Conservation (phyloP, 1,284 basidiomycete genomes). For the Hortiboletus rubellus region DNA sequence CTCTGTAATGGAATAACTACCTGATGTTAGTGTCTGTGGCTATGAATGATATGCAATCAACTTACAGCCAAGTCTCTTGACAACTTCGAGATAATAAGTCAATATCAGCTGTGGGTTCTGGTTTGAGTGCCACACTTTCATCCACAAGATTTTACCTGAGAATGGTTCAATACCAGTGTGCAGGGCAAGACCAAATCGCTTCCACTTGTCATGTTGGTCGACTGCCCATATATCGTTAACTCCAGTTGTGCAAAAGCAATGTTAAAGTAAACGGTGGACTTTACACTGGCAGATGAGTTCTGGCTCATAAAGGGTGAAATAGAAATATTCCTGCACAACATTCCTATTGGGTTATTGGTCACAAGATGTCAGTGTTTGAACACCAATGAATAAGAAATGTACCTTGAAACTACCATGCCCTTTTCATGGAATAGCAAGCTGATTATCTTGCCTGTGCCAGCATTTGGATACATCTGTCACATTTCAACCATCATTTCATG, state of each 20-base stretch:
- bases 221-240: constrained; percentile 7
- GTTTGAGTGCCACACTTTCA: neutral
- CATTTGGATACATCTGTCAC: neutral
- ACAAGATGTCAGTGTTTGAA: too few relatives aligned
- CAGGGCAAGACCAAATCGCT: neutral
- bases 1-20: constrained; percentile 22
- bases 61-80: too few relatives aligned
- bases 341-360: too few relatives aligned
- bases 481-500: neutral
- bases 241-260: neutral
- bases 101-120: too few relatives aligned
- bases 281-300: neutral
- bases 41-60: too few relatives aligned
- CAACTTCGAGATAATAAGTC: too few relatives aligned
- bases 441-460: neutral
- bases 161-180: constrained; percentile 3
- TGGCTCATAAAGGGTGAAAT: neutral
- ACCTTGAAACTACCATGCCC: too few relatives aligned
- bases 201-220: constrained; percentile 10
- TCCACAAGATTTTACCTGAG: neutral
- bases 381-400: too few relatives aligned
- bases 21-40: too few relatives aligned
- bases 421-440: neutral
- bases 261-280: neutral
- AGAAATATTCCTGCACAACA: neutral